Conservation (phyloP, 495 filamentous ascomycete genomes). For the Trichoderma orchidacearum region DNA sequence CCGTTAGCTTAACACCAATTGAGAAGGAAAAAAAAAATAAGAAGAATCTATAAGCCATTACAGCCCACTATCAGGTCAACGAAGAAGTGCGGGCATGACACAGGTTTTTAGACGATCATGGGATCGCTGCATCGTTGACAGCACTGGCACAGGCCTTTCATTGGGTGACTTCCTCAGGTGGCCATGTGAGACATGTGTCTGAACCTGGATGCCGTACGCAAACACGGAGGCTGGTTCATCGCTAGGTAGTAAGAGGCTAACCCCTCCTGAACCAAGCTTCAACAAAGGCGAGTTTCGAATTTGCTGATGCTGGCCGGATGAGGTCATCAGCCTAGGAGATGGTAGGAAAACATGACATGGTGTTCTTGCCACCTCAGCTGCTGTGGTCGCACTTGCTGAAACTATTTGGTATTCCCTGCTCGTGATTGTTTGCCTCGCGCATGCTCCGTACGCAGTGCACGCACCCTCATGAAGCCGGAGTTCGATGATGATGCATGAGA, state of each 20-base stretch:
- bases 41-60: too few relatives aligned
- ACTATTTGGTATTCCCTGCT: neutral
- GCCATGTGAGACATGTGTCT: neutral
- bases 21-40: neutral
- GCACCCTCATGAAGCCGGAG: neutral
- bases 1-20: neutral
- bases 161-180: too few relatives aligned
- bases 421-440: neutral
- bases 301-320: neutral
- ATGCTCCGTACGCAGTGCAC: neutral
- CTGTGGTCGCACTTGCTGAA: neutral
- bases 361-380: neutral
- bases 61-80: too few relatives aligned
- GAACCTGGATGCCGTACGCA: neutral
- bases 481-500: too few relatives aligned
- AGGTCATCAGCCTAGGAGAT: neutral
- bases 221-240: too few relatives aligned
- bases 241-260: too few relatives aligned
- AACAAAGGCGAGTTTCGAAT: neutral
- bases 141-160: too few relatives aligned
- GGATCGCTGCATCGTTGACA: too few relatives aligned
- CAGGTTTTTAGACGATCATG: too few relatives aligned
- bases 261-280: neutral
- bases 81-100: too few relatives aligned
- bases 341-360: neutral